Evolutionary conservation across 208 protist genomes (phyloP).

Genomic region (Blechomonas ayalai): DNA sequence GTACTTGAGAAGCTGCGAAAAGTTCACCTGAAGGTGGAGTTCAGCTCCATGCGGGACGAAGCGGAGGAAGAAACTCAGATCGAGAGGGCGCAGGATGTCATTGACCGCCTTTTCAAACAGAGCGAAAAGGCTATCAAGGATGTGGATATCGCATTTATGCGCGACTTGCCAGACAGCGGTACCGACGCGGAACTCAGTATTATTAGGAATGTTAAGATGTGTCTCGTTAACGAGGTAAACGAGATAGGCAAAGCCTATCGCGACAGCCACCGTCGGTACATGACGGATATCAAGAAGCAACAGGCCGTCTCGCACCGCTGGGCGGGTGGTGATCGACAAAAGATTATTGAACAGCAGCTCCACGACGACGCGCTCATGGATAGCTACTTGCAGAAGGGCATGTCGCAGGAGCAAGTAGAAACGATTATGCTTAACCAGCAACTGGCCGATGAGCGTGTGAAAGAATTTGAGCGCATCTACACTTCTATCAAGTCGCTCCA

Average conservation of each 20-base stretch:
- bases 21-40: slow-evolving; percentile 85
- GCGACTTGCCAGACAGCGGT: slow-evolving; percentile 73
- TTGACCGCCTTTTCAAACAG: slow-evolving; percentile 85
- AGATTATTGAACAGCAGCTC: slow-evolving; percentile 80
- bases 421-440: slow-evolving; percentile 89
- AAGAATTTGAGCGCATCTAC: slow-evolving; percentile 91
- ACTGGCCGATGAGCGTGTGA: slow-evolving; percentile 87
- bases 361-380: slow-evolving; percentile 83
- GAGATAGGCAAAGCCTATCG: slow-evolving; percentile 84
- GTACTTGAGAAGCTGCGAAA: slow-evolving; percentile 65
- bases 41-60: slow-evolving; percentile 80
- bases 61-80: slow-evolving; percentile 72
- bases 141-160: slow-evolving; percentile 57
- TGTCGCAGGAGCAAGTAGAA: slow-evolving; percentile 91
- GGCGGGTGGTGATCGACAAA: slow-evolving; percentile 74
- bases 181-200: slow-evolving; percentile 86
- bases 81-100: slow-evolving; percentile 62
- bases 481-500: slow-evolving; percentile 91
- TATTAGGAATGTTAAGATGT: slow-evolving; percentile 90
- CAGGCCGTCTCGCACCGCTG: slow-evolving; percentile 77
- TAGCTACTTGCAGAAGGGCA: slow-evolving; percentile 87
- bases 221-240: slow-evolving; percentile 84
- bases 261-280: slow-evolving; percentile 87
- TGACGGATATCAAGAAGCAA: slow-evolving; percentile 90
- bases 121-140: slow-evolving; percentile 70